Percentiles rank a stretch among this genome's conserved stretches.
Conservation (phyloP, 768 basidiomycete species). For the Amanita exitialis region DNA sequence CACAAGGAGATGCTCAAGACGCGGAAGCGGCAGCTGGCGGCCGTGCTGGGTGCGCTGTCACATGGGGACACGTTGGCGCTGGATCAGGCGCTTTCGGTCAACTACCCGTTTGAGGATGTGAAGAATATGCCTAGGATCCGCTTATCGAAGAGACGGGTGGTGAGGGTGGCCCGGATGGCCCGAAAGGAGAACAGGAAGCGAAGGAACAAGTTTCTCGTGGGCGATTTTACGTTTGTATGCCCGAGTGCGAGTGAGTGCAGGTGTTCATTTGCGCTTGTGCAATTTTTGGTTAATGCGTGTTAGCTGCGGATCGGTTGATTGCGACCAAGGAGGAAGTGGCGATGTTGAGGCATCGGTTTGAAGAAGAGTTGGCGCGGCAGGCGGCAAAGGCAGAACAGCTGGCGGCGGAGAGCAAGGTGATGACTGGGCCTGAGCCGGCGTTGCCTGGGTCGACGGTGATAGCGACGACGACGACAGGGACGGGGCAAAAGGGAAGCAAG, state of each 20-base stretch:
- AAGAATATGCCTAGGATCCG: conserved; percentile 27
- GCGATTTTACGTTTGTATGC: conserved; percentile 52
- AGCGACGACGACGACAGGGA: background rate
- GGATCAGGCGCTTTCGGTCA: conserved; percentile 65
- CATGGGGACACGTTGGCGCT: conserved; percentile 63
- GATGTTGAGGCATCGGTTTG: conserved; percentile 56
- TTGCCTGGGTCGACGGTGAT: background rate
- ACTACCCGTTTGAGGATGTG: conserved; percentile 19
- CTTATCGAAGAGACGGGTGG: conserved; percentile 42
- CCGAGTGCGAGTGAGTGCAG: conserved; percentile 62
- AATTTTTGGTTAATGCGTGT: conserved; percentile 7
- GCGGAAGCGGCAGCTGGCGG: conserved; percentile 61
- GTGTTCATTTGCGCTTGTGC: conserved; percentile 15
- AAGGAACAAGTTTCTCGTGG: conserved; percentile 27
- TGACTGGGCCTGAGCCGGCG: background rate
- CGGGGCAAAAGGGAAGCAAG: background rate
- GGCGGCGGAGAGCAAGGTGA: conserved; percentile 22
- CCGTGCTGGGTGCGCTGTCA: conserved; percentile 57
- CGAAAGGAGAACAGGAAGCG: conserved; percentile 8
- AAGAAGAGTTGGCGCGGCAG: conserved; percentile 64
- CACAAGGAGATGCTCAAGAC: conserved; percentile 66
- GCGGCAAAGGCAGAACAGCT: conserved; percentile 52
- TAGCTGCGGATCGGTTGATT: conserved; percentile 65
- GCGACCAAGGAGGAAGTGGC: conserved; percentile 63
- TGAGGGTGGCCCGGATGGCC: conserved; percentile 37